Percentiles rank a stretch among this genome's conserved stretches.
phyloP scores from a whole-genome alignment of 192 early-diverging fungal genomes.

The Funneliformis mosseae region DNA sequence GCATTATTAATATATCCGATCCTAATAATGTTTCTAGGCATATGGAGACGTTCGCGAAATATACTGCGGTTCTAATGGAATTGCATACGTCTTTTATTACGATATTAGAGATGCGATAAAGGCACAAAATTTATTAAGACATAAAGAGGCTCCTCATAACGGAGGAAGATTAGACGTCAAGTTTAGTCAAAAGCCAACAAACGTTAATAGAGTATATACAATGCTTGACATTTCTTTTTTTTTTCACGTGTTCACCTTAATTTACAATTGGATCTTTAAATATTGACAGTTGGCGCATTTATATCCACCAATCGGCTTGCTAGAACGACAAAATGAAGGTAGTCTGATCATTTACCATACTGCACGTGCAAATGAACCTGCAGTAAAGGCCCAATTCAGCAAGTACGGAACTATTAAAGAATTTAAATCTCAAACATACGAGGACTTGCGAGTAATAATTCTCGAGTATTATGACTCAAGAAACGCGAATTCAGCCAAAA shows the following conservation, averaged over 20 bases:
- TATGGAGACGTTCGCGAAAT: conserved; percentile 11
- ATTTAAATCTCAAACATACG: neutral
- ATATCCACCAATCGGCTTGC: neutral
- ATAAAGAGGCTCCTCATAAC: conserved; percentile 4
- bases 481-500: conserved; percentile 40
- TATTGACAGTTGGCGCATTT: neutral
- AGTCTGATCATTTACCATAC: neutral
- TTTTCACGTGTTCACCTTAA: neutral
- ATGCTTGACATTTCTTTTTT: neutral
- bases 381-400: neutral
- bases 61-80: neutral
- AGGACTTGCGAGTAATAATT: neutral
- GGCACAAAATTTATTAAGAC: neutral
- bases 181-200: neutral
- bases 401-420: neutral
- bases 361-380: neutral
- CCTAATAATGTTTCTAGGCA: neutral
- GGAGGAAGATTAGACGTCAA: neutral
- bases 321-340: neutral
- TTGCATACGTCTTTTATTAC: conserved; percentile 21
- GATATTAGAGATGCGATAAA: conserved; percentile 22
- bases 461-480: conserved; percentile 55
- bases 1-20: neutral
- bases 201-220: neutral
- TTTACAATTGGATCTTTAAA: neutral